A percentile compares a stretch with the other conserved stretches of the same genome.
Evolutionary conservation across 148 eudicot species (phyloP).

Genomic region (Arctostaphylos glauca): DNA sequence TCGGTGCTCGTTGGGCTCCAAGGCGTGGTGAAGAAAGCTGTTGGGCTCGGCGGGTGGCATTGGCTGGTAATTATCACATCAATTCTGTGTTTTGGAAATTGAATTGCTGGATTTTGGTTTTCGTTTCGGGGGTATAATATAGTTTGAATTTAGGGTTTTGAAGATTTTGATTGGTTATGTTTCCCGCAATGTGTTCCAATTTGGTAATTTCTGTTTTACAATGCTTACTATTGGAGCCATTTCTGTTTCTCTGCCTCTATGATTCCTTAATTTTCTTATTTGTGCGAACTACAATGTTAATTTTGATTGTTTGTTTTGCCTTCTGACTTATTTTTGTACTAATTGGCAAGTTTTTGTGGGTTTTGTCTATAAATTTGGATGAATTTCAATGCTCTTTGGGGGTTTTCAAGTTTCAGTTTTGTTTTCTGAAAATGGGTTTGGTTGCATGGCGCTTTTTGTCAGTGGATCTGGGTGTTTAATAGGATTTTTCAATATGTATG

Average conservation of each 20-base stretch:
- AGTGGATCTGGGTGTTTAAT: constrained; percentile 3
- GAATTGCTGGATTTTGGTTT: neutral
- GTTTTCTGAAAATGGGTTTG: constrained; percentile 4
- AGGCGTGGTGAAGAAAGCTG: constrained; percentile 80
- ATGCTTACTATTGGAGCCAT: neutral
- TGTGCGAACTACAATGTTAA: neutral
- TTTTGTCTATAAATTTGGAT: neutral
- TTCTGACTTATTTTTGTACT: neutral
- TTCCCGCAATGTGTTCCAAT: neutral
- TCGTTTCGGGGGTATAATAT: constrained; percentile 1
- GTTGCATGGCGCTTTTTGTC: constrained; percentile 12
- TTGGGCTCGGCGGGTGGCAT: constrained; percentile 87
- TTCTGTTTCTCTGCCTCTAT: neutral
- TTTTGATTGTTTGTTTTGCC: neutral
- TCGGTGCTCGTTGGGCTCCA: constrained; percentile 73
- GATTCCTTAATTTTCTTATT: neutral
- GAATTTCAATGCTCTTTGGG: neutral
- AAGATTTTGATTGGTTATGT: neutral
- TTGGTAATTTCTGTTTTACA: neutral
- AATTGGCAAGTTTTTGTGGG: neutral
- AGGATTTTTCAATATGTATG: neutral
- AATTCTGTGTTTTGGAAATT: neutral
- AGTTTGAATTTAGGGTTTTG: neutral
- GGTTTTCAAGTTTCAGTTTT: neutral
- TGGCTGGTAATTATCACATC: constrained; percentile 58